These are phyloP conservation scores for Rhodomyrtus tomentosa DNA, from an alignment of 345 rosid genomes.

Conservation along the genomic window DNA sequence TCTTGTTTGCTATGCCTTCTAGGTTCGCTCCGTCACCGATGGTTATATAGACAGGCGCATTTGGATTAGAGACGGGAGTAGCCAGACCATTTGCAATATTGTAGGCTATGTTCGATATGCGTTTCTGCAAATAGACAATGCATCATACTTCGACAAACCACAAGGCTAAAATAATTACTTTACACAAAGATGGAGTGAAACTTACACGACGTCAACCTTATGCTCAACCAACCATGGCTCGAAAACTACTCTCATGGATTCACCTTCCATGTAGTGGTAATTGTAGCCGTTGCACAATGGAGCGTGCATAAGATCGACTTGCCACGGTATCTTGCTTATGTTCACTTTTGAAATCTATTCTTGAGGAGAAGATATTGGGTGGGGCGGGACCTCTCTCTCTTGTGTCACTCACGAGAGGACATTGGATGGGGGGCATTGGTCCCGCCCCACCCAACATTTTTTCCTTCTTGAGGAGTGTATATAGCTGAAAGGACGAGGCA, in stretches of 20 bases:
- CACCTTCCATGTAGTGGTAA: slow-evolving; percentile 50
- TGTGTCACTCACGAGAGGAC: no score
- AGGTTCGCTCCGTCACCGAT: slow-evolving; percentile 72
- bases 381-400: no score
- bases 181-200: neutral
- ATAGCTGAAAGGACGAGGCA: slow-evolving; percentile 13
- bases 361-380: no score
- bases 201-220: slow-evolving; percentile 41
- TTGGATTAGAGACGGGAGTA: slow-evolving; percentile 24
- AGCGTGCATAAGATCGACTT: slow-evolving; percentile 37
- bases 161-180: neutral
- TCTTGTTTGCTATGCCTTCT: slow-evolving; percentile 46
- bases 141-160: neutral
- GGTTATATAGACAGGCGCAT: slow-evolving; percentile 49
- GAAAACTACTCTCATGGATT: slow-evolving; percentile 38
- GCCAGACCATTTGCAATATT: slow-evolving; percentile 35
- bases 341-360: slow-evolving; percentile 35
- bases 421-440: no score
- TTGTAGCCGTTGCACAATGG: slow-evolving; percentile 34
- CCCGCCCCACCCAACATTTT: no score
- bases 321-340: slow-evolving; percentile 48
- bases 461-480: slow-evolving; percentile 49
- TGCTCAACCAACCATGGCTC: slow-evolving; percentile 35
- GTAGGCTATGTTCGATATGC: slow-evolving; percentile 37
- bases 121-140: slow-evolving; percentile 15